Evolutionary conservation across 441 rosid species (phyloP), one percentile per base, ranked within the genome.

Genomic region (Flueggea neowawraea): DNA sequence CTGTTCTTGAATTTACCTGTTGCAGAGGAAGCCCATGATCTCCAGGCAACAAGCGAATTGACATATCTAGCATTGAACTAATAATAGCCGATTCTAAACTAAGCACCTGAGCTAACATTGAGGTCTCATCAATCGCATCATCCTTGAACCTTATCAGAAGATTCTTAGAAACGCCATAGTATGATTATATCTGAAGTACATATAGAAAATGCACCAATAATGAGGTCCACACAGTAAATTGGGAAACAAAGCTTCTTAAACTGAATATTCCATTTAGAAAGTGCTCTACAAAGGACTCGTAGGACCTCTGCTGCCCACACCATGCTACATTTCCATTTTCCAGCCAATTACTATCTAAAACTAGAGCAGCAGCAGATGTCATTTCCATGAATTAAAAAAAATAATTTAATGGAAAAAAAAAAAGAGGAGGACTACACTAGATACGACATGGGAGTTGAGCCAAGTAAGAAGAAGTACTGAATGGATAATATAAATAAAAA

Each of bases 11-110:
- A 3, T 51, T 60, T 86, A 94, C 99, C 95, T 94, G 97, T 61
- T 87, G 96, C 54, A 91, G 69, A 60, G 97, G 99, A 72, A 94
- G 97, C 54, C 93, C 91, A 6, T 94, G 99, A 81, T 89, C 97
- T 73, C 99, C 99, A 0, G 96, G 88, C 69, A 94, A 61, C 62
- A 73, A 50, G 57, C 97, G 95, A 73, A 89, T 84, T 52, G 99
- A 94, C 97, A 94, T 86, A 80, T 94, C 97, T 57, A 94, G 82
- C 94, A 85, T 82, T 65, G 99, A 84, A 74, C 96, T 22, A 22
- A 22, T 90, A 16, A 94, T 86, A 51, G 97, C 90, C 55, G 99
- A 75, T 57, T 89, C 96, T 55, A 91, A 83, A 70, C 97, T 89
- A 59, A 94, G 94, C 52, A 89, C 84, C 73, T 84, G 85, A 69